phyloP scores from a whole-genome alignment of 169 alveolate genomes.

The Plasmodium inui region DNA sequence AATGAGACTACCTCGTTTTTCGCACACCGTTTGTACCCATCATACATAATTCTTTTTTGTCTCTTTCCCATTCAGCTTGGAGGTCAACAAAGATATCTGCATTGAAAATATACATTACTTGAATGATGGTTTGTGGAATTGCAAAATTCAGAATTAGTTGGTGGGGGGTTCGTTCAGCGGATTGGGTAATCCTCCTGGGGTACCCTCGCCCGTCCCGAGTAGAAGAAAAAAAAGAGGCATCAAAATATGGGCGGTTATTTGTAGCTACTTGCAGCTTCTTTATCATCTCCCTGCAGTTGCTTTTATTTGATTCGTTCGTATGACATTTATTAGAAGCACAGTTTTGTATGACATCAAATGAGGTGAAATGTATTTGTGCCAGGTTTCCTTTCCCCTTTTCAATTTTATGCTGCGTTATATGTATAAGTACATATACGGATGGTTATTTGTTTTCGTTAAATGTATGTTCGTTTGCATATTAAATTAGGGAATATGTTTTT shows the following conservation, averaged over 20 bases:
- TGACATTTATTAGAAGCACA: neutral
- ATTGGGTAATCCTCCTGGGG: neutral
- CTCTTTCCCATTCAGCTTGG: slow-evolving; percentile 76
- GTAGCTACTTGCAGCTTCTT: neutral
- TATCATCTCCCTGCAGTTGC: neutral
- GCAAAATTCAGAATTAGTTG: slow-evolving; percentile 56
- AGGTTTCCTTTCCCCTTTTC: neutral
- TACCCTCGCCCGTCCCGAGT: neutral
- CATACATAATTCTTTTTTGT: neutral
- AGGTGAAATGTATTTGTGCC: neutral
- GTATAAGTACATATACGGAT: neutral
- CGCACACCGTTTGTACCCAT: neutral
- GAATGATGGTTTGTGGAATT: slow-evolving; percentile 96
- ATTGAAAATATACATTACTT: slow-evolving; percentile 93
- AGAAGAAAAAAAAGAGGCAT: neutral
- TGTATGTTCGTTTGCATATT: neutral
- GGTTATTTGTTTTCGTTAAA: neutral
- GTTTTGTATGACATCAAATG: neutral
- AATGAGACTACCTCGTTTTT: neutral
- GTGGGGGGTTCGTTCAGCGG: neutral
- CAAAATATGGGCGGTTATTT: neutral
- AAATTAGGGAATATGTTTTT: neutral
- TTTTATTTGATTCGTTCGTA: neutral
- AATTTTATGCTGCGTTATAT: neutral
- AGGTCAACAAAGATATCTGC: slow-evolving; percentile 92